Conservation (phyloP, 768 basidiomycete species). For the Tricholoma flavovirens region DNA sequence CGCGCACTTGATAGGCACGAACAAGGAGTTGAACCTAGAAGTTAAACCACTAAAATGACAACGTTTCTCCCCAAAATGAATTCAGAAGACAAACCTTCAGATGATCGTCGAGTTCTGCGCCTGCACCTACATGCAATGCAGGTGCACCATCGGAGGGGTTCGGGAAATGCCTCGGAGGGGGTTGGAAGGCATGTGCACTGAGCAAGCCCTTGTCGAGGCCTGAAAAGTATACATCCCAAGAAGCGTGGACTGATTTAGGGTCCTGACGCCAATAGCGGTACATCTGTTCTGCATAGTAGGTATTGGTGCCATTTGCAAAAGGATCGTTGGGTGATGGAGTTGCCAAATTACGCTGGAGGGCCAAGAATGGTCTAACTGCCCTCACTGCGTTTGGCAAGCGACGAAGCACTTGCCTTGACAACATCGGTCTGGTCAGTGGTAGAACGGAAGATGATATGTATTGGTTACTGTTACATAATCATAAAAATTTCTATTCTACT, state of each 20-base stretch:
- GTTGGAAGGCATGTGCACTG: constrained; percentile 76
- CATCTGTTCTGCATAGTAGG: constrained; percentile 97
- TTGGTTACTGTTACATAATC: no score
- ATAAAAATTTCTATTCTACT: no score
- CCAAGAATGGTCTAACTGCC: constrained; percentile 7
- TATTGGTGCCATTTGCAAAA: constrained; percentile 92
- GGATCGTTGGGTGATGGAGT: constrained; percentile 74
- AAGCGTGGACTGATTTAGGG: constrained; percentile 85
- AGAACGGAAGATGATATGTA: constrained; percentile 3
- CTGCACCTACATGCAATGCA: constrained; percentile 60
- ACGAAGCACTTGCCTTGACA: constrained; percentile 29
- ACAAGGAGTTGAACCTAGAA: constrained; percentile 91
- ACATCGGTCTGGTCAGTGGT: constrained; percentile 25
- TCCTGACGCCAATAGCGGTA: constrained; percentile 89
- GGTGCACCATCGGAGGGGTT: constrained; percentile 77
- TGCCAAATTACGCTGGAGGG: constrained; percentile 34
- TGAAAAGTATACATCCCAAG: constrained; percentile 92
- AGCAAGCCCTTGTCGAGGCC: constrained; percentile 86
- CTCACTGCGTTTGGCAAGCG: constrained; percentile 23
- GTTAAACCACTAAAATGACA: constrained; percentile 1
- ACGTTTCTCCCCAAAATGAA: constrained; percentile 3
- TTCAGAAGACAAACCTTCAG: constrained; percentile 60
- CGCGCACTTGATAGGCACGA: constrained; percentile 97
- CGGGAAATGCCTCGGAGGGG: constrained; percentile 71
- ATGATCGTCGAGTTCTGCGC: constrained; percentile 85